Conservation (phyloP, 2,329 filamentous ascomycete genomes). For the Fusarium nelsonii region DNA sequence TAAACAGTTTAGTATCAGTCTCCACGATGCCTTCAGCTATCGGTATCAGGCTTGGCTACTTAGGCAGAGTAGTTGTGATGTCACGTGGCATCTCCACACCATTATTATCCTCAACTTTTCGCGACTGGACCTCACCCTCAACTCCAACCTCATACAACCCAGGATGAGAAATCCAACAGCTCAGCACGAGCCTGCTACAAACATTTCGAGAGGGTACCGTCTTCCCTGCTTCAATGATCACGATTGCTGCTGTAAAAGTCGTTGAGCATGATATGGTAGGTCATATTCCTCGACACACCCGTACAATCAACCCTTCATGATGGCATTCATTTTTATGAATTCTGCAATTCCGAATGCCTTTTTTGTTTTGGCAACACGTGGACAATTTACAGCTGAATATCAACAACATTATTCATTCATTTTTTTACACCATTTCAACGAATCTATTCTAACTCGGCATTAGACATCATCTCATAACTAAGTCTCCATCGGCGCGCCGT, state of each 20-base stretch:
- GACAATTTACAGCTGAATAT: constrained; percentile 50
- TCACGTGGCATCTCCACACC: constrained; percentile 36
- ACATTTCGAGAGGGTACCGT: not conserved
- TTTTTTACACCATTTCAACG: not conserved
- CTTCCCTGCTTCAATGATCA: not conserved
- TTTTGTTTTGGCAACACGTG: constrained; percentile 47
- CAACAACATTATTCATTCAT: constrained; percentile 7
- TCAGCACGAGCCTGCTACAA: not conserved
- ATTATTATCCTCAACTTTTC: constrained; percentile 23
- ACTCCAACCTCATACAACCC: not conserved
- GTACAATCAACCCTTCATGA: constrained; percentile 45
- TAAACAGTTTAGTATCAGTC: too few species aligned
- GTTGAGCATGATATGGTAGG: constrained; percentile 30
- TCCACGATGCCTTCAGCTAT: not conserved
- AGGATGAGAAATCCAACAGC: not conserved
- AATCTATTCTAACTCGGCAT: constrained; percentile 24
- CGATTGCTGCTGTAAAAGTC: constrained; percentile 3
- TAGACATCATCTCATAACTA: constrained; percentile 41
- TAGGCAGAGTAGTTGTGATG: not conserved
- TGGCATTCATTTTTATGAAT: constrained; percentile 59
- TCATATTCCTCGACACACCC: not conserved
- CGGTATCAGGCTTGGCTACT: not conserved
- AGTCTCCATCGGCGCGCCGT: constrained; percentile 53
- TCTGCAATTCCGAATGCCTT: constrained; percentile 63
- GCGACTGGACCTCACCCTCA: not conserved